Evolutionary conservation across 2,329 filamentous ascomycete genomes (phyloP).

Genomic region (Phyllosticta capitalensis): DNA sequence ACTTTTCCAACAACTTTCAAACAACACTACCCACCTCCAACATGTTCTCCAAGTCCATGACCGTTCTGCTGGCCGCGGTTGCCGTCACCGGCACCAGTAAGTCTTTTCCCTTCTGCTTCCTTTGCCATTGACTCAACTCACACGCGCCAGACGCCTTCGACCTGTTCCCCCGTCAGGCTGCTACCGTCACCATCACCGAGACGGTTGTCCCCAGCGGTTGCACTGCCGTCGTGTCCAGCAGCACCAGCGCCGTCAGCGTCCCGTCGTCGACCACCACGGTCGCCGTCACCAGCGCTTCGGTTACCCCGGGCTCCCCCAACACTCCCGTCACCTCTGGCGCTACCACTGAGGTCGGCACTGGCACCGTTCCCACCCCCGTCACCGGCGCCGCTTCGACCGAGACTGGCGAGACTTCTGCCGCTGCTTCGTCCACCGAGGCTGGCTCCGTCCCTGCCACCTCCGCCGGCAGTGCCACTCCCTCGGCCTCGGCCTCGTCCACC

Average conservation of each 20-base stretch:
- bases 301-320: neutral
- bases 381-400: neutral
- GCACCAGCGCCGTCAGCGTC: neutral
- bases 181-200: conserved; percentile 1
- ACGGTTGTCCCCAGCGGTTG: neutral
- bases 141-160: neutral
- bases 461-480: neutral
- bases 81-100: neutral
- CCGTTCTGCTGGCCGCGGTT: neutral
- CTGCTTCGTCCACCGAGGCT: neutral
- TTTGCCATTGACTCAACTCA: neutral
- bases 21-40: neutral
- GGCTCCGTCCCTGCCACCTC: neutral
- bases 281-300: neutral
- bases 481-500: conserved; percentile 6
- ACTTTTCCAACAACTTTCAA: neutral
- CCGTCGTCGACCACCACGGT: neutral
- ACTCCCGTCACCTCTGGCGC: neutral
- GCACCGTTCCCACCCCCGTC: neutral
- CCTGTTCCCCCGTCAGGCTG: conserved; percentile 4
- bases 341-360: neutral
- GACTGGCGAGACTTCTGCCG: neutral
- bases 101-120: neutral
- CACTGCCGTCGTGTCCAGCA: neutral
- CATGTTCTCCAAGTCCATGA: conserved; percentile 6